Percentiles rank a stretch among this genome's conserved stretches.
Conservation (phyloP, 192 early-diverging fungal species). For the Ramicandelaber brevisporus region DNA sequence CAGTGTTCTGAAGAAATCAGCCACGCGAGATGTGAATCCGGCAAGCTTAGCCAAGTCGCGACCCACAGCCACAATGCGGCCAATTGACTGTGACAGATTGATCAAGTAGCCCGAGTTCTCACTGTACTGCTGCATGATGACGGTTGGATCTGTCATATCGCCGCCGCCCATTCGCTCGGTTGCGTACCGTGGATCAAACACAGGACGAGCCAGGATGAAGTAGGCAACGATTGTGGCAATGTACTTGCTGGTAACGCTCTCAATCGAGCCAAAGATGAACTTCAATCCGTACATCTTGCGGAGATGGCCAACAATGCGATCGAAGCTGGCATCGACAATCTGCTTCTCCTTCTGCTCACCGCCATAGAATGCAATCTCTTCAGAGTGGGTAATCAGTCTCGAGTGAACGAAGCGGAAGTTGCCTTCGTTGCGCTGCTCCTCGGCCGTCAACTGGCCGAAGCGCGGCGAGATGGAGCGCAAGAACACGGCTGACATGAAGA, state of each 20-base stretch:
- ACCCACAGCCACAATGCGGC: constrained; percentile 66
- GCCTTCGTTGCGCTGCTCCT: constrained; percentile 55
- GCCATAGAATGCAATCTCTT: constrained; percentile 60
- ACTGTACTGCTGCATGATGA: constrained; percentile 35
- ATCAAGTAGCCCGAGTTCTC: constrained; percentile 49
- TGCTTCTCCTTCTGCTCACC: constrained; percentile 44
- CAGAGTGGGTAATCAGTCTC: constrained; percentile 63
- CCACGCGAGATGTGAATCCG: constrained; percentile 68
- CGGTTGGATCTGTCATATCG: constrained; percentile 12
- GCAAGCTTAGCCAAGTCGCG: constrained; percentile 82
- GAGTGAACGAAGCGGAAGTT: constrained; percentile 73
- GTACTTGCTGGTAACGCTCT: no score
- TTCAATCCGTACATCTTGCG: constrained; percentile 44
- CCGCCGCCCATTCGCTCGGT: constrained; percentile 8
- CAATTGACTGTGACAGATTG: constrained; percentile 53
- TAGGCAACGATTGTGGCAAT: constrained; percentile 61
- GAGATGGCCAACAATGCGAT: constrained; percentile 41
- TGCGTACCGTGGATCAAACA: constrained; percentile 26
- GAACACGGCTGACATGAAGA: constrained; percentile 35
- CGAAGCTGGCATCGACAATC: constrained; percentile 41
- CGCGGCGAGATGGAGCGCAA: constrained; percentile 56
- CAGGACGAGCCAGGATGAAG: constrained; percentile 54
- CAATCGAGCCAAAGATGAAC: constrained; percentile 62
- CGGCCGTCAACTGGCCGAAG: constrained; percentile 68
- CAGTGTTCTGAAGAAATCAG: constrained; percentile 46